Evolutionary conservation across 2,329 filamentous ascomycete species (phyloP), one percentile per base, ranked within the genome.

Genomic region (Colletotrichum euphorbiae): DNA sequence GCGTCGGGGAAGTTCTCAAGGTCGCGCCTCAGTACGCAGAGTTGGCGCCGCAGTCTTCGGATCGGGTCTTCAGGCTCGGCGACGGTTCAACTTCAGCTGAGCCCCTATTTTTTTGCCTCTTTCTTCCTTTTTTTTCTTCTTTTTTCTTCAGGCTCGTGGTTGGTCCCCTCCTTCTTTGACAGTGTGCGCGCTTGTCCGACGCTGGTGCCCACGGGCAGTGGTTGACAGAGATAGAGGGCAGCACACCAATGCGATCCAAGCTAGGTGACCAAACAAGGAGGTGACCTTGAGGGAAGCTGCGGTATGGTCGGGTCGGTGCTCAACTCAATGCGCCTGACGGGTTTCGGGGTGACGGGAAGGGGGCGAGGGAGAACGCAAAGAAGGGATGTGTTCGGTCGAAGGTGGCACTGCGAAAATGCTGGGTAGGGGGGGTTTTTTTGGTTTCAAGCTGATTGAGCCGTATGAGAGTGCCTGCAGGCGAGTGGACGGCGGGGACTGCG

Each of bases 291-390:
- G 24, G 9, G 24, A 21, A 51, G 31, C 42, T 40, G 52, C 38
- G 65, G 62, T 69, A 51, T 58, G 56, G 56, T 51, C 48, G 51
- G 63, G 62, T 69, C 67, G 45, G 56, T 69, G 62, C 63, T 69
- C 57, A 69, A 67, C 67, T 66, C 57, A 67, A 67, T 67, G 67
- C 63, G 67, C 67, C 67, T 69, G 67, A 40, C 63, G 62, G 62
- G 67, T 67, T 69, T 69, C 56, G 66, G 61, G 52, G 51, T 50
- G 50, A 46, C 46, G 58, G 58, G 63, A 56, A 60, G 63, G 63
- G 63, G 58, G 40, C 43, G 63, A 51, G 54, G 51, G 48, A 61
- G 50, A 45, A 43, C 36, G 31, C 21, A 56, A 33, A 62, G 55
- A 61, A 55, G 50, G 67, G 62, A 69, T 62, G 62, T 36, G 57